These are phyloP conservation scores for Penicillium alfredii DNA, from an alignment of 495 filamentous ascomycete genomes.

Conservation along the genomic window DNA sequence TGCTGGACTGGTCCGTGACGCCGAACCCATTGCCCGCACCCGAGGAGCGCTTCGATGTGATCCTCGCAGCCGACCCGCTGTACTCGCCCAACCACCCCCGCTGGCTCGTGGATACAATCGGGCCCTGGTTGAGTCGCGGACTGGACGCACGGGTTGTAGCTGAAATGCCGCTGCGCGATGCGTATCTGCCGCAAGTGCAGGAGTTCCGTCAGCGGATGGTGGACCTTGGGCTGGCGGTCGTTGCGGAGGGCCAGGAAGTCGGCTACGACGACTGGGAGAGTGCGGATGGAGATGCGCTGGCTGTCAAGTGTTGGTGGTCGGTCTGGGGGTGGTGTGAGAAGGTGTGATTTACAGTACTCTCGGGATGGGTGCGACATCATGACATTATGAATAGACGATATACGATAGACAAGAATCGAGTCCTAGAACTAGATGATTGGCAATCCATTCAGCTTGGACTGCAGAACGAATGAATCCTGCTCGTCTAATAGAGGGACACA, in stretches of 20 bases:
- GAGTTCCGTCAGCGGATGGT: slow-evolving; percentile 53
- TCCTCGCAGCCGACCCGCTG: slow-evolving; percentile 66
- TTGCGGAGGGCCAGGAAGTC: slow-evolving; percentile 56
- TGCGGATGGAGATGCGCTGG: slow-evolving; percentile 39
- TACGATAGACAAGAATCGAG: slow-evolving; percentile 20
- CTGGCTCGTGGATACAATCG: slow-evolving; percentile 54
- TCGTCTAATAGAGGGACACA: not conserved
- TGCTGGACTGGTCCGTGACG: slow-evolving; percentile 60
- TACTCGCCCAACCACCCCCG: slow-evolving; percentile 63
- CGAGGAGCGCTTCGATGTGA: slow-evolving; percentile 48
- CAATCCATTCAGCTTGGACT: slow-evolving; percentile 3
- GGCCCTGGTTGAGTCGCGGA: slow-evolving; percentile 44
- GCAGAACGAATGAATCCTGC: slow-evolving; percentile 1
- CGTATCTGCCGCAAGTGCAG: slow-evolving; percentile 46
- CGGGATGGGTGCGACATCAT: slow-evolving; percentile 6
- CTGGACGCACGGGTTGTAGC: slow-evolving; percentile 49
- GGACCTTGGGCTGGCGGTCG: slow-evolving; percentile 43
- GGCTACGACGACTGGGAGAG: slow-evolving; percentile 69
- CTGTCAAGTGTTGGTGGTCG: slow-evolving; percentile 63
- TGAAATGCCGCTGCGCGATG: slow-evolving; percentile 60
- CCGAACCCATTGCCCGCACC: slow-evolving; percentile 30
- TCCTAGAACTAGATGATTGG: slow-evolving; percentile 1
- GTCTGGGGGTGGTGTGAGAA: slow-evolving; percentile 52
- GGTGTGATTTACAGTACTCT: slow-evolving; percentile 15
- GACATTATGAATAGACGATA: slow-evolving; percentile 31